Conservation (phyloP, 176 grass and related monocot genomes). For the Oryza glaberrima region DNA sequence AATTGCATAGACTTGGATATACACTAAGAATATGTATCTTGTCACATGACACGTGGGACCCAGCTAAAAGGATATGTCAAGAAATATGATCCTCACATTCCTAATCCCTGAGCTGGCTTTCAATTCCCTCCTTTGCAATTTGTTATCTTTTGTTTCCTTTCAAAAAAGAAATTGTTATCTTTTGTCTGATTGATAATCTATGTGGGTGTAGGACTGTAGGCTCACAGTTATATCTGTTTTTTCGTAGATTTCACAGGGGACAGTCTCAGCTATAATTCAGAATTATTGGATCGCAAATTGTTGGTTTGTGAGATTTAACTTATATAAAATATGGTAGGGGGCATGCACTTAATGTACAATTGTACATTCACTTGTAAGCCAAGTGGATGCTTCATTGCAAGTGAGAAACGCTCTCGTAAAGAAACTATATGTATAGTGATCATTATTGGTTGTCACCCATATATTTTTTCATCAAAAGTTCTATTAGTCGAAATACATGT, state of each 20-base stretch:
- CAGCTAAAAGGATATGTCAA: background rate
- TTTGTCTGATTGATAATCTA: background rate
- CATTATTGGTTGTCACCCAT: too few relatives aligned
- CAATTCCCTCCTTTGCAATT: background rate
- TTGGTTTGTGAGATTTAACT: too few relatives aligned
- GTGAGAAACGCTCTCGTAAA: too few relatives aligned
- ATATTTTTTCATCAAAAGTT: background rate
- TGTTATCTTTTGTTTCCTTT: background rate
- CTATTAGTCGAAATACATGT: background rate
- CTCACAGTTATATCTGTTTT: background rate
- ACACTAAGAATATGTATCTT: background rate
- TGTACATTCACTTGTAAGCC: too few relatives aligned
- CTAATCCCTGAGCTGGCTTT: constrained; percentile 8
- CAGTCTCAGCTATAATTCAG: background rate
- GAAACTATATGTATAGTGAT: too few relatives aligned
- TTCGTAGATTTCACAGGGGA: background rate
- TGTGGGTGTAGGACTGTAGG: background rate
- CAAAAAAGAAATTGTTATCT: background rate
- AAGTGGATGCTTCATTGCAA: too few relatives aligned
- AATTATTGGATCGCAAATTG: too few relatives aligned
- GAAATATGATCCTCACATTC: background rate
- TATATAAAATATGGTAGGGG: background rate
- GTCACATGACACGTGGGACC: background rate
- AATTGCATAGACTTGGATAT: constrained; percentile 5
- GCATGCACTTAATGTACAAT: background rate